These are phyloP conservation scores for Xylaria sp. DNA, from an alignment of 2,329 filamentous ascomycete genomes.

Conservation along the genomic window DNA sequence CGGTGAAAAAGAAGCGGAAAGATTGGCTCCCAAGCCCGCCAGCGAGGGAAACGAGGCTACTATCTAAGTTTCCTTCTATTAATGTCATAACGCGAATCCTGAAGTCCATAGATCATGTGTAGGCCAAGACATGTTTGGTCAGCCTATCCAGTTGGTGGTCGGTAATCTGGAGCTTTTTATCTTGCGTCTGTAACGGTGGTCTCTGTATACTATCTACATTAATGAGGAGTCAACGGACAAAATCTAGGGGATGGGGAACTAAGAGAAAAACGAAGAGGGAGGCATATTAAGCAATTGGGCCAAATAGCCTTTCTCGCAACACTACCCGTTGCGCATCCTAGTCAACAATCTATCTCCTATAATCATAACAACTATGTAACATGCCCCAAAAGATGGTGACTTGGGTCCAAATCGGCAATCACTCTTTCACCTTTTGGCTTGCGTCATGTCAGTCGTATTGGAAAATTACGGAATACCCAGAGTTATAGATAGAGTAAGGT, in stretches of 20 bases:
- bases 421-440: background rate
- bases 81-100: background rate
- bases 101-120: slow-evolving; percentile 20
- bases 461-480: no score
- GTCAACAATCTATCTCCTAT: slow-evolving; percentile 35
- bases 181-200: slow-evolving; percentile 34
- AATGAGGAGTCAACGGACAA: slow-evolving; percentile 45
- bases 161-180: slow-evolving; percentile 30
- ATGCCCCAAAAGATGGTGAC: background rate
- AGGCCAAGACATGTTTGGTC: slow-evolving; percentile 17
- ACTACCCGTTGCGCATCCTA: slow-evolving; percentile 23
- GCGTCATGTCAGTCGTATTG: background rate
- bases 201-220: slow-evolving; percentile 46
- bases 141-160: slow-evolving; percentile 21
- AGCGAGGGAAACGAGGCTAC: slow-evolving; percentile 72
- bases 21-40: slow-evolving; percentile 68
- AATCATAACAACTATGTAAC: slow-evolving; percentile 9
- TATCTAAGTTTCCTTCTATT: slow-evolving; percentile 25
- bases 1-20: slow-evolving; percentile 68
- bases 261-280: slow-evolving; percentile 31
- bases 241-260: slow-evolving; percentile 38
- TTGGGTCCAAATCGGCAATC: background rate
- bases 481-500: background rate
- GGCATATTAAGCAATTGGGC: slow-evolving; percentile 8
- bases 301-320: slow-evolving; percentile 15